A percentile compares a stretch with the other conserved stretches of the same genome.
Evolutionary conservation across 1,284 basidiomycete species (phyloP).

Genomic region (Vanrija sp.): DNA sequence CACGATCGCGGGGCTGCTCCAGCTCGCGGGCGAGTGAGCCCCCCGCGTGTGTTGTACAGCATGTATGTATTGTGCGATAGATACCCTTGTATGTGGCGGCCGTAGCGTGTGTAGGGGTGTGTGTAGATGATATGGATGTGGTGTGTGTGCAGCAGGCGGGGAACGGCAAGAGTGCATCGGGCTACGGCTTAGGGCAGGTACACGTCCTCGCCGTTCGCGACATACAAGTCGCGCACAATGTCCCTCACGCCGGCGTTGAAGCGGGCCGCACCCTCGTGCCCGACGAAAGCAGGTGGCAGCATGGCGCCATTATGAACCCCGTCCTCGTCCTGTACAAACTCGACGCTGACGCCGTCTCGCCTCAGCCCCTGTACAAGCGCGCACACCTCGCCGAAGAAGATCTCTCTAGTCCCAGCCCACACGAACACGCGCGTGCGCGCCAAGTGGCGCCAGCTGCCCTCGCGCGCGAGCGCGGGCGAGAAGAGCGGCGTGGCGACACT

Average conservation of each 20-base stretch:
- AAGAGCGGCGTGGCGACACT: constrained; percentile 14
- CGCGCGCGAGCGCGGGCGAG: constrained; percentile 19
- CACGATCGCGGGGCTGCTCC: constrained; percentile 35
- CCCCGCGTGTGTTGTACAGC: background rate
- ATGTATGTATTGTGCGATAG: background rate
- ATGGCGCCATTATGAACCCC: no score
- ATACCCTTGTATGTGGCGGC: background rate
- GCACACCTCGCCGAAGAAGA: constrained; percentile 32
- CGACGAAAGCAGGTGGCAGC: no score
- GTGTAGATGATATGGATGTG: background rate
- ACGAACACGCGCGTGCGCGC: constrained; percentile 24
- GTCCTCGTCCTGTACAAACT: background rate
- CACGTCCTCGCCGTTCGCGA: no score
- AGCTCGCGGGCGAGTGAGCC: constrained; percentile 19
- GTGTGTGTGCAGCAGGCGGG: no score
- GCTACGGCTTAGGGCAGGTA: no score
- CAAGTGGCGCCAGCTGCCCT: constrained; percentile 20
- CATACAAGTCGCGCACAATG: no score
- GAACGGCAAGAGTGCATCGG: no score
- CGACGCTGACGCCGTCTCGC: constrained; percentile 29
- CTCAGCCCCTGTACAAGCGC: constrained; percentile 28
- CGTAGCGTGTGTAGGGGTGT: background rate
- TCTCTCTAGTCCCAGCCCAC: constrained; percentile 36
- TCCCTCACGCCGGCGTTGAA: no score
- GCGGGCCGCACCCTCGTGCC: no score